These are phyloP conservation scores for Fusarium camptoceras DNA, from an alignment of 2,329 filamentous ascomycete genomes.

Conservation along the genomic window DNA sequence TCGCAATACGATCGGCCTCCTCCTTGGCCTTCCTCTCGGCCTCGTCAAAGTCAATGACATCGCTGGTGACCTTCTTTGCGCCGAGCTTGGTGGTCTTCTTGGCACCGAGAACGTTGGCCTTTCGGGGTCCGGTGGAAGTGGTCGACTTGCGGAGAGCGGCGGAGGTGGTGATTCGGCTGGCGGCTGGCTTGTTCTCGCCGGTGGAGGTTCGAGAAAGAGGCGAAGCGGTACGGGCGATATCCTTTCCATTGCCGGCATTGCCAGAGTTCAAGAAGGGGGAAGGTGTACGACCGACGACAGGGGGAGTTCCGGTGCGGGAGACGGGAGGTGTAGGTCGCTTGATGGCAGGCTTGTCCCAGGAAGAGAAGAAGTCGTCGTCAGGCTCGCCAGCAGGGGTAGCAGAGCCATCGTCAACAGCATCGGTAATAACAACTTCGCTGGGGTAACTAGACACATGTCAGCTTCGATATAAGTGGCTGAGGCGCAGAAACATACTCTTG, in stretches of 20 bases:
- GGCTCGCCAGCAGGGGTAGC: constrained; percentile 84
- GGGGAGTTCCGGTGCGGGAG: constrained; percentile 88
- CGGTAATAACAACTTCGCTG: constrained; percentile 85
- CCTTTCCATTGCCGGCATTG: constrained; percentile 78
- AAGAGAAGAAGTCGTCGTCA: constrained; percentile 98
- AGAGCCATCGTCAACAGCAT: constrained; percentile 75
- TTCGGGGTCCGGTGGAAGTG: constrained; percentile 74
- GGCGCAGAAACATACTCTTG: constrained; percentile 74
- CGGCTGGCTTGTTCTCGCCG: constrained; percentile 67
- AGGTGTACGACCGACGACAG: constrained; percentile 80
- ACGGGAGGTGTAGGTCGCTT: constrained; percentile 95
- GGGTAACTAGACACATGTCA: constrained; percentile 72
- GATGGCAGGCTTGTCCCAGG: constrained; percentile 97
- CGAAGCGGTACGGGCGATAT: constrained; percentile 81
- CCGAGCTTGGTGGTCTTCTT: constrained; percentile 88
- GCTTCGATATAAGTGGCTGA: constrained; percentile 14
- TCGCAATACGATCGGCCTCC: constrained; percentile 94
- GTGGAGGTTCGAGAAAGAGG: constrained; percentile 75
- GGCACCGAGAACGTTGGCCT: constrained; percentile 85
- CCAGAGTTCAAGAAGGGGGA: constrained; percentile 91
- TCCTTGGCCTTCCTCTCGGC: constrained; percentile 97
- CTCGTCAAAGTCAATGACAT: constrained; percentile 94
- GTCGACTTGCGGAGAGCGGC: constrained; percentile 84
- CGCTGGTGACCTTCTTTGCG: constrained; percentile 86
- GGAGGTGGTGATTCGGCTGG: constrained; percentile 80